Percentiles rank a stretch among this genome's conserved stretches.
These are phyloP conservation scores for Kodamaea fukazawae DNA, from an alignment of 805 yeast species.

Conservation along the genomic window DNA sequence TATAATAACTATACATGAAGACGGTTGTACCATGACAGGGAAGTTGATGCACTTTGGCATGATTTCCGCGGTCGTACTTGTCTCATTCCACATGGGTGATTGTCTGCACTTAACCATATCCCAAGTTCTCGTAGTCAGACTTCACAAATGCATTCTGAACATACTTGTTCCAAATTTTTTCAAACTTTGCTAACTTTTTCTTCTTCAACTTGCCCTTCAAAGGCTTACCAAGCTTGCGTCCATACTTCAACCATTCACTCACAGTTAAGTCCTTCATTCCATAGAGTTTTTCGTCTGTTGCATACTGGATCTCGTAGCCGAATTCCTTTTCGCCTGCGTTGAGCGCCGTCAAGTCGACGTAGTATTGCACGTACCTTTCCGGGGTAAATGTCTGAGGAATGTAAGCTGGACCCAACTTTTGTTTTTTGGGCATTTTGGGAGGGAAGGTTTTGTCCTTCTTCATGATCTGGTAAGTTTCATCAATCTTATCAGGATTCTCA, in stretches of 20 bases:
- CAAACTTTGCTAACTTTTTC: constrained; percentile 19
- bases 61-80: too few species aligned
- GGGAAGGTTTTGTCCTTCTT: constrained; percentile 61
- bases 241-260: constrained; percentile 59
- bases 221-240: constrained; percentile 50
- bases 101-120: constrained; percentile 33
- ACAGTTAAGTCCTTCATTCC: constrained; percentile 55
- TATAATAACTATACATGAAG: background rate
- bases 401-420: constrained; percentile 74
- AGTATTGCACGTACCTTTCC: constrained; percentile 68
- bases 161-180: constrained; percentile 56
- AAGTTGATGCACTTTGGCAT: too few species aligned
- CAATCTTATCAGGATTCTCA: constrained; percentile 18
- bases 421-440: constrained; percentile 50
- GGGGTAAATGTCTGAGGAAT: constrained; percentile 71
- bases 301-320: constrained; percentile 62
- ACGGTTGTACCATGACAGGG: too few species aligned
- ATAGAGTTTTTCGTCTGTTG: constrained; percentile 61
- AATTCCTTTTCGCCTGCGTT: constrained; percentile 48
- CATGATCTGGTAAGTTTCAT: constrained; percentile 8
- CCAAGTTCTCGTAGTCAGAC: constrained; percentile 59
- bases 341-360: constrained; percentile 54
- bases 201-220: constrained; percentile 18
- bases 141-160: constrained; percentile 60
- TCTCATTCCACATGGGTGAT: too few species aligned